phyloP scores from a whole-genome alignment of 208 protist species.

The Trypanosoma melophagium region DNA sequence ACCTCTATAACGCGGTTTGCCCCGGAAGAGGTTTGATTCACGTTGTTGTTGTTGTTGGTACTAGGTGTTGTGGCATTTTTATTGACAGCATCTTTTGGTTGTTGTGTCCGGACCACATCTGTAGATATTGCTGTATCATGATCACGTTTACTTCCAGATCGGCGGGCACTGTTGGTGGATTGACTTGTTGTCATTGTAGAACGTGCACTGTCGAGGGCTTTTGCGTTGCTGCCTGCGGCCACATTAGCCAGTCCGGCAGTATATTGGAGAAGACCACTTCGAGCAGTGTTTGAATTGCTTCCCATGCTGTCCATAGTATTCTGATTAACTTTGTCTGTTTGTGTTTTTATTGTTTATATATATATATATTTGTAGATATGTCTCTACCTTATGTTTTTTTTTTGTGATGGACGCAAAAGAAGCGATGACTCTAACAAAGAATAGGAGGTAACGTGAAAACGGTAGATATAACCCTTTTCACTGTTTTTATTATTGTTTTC shows the following conservation, averaged over 20 bases:
- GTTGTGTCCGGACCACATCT: constrained; percentile 25
- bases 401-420: too few relatives aligned
- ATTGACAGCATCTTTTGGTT: constrained; percentile 39
- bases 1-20: constrained; percentile 5
- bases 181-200: constrained; percentile 24
- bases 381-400: too few relatives aligned
- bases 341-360: too few relatives aligned
- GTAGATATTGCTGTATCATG: constrained; percentile 57
- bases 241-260: constrained; percentile 20
- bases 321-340: too few relatives aligned
- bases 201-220: constrained; percentile 18
- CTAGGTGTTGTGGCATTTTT: not conserved
- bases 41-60: not conserved
- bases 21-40: not conserved
- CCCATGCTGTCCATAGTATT: constrained; percentile 1
- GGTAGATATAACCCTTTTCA: too few relatives aligned
- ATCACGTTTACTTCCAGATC: constrained; percentile 80
- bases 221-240: not conserved
- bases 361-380: too few relatives aligned
- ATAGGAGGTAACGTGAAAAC: too few relatives aligned
- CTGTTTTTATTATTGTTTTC: too few relatives aligned
- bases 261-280: constrained; percentile 20
- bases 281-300: not conserved
- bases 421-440: too few relatives aligned
- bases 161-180: constrained; percentile 34